A percentile compares a stretch with the other conserved stretches of the same genome.
Evolutionary conservation across 192 early-diverging fungal genomes (phyloP).

Genomic region (Coemansia sp.): DNA sequence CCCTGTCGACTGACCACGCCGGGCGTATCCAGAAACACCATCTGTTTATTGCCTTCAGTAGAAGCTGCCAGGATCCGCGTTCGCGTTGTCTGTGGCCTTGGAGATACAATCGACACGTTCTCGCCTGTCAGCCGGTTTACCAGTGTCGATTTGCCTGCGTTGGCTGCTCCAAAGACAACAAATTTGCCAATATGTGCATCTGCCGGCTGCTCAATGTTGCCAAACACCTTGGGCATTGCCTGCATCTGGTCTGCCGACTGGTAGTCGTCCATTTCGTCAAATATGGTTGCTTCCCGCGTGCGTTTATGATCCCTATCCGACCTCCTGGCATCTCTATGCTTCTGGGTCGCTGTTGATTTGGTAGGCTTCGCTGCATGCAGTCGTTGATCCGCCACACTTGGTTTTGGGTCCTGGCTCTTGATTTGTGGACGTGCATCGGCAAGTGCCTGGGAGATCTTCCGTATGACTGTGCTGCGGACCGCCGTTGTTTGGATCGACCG

Average conservation of each 20-base stretch:
- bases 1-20: conserved; percentile 42
- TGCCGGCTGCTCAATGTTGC: conserved; percentile 55
- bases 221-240: conserved; percentile 40
- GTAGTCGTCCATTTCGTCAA: conserved; percentile 1
- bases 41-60: conserved; percentile 59
- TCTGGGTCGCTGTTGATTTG: background rate
- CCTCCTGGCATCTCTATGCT: background rate
- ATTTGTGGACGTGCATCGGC: conserved; percentile 21
- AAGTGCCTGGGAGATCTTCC: conserved; percentile 22
- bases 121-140: conserved; percentile 62
- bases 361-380: background rate
- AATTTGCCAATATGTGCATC: conserved; percentile 61
- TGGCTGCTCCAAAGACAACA: conserved; percentile 66
- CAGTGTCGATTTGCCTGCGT: conserved; percentile 77
- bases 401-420: background rate
- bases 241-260: conserved; percentile 9
- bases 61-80: conserved; percentile 60
- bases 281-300: too few species aligned
- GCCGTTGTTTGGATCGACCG: conserved; percentile 13
- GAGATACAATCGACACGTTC: conserved; percentile 64
- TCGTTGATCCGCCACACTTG: background rate
- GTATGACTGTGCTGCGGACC: conserved; percentile 6
- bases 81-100: conserved; percentile 70
- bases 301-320: background rate
- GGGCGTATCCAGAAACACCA: conserved; percentile 56